Conservation (phyloP, 371 early-diverging fungal genomes). For the Rhizomucor pusillus region DNA sequence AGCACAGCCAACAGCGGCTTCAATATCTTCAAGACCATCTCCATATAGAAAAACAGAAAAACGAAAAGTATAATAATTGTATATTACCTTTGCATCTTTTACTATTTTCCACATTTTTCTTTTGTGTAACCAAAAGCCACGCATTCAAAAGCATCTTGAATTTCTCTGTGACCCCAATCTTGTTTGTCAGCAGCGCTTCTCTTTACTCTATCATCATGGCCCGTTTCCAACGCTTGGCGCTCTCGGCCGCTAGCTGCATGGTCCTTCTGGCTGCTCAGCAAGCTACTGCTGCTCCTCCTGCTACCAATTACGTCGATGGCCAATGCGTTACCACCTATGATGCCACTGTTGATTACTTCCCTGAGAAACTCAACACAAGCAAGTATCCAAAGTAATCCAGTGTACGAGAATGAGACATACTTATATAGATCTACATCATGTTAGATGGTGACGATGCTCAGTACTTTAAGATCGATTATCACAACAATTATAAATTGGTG, state of each 20-base stretch:
- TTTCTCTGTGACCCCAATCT: not conserved
- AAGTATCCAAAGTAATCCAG: constrained; percentile 9
- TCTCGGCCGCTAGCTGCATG: constrained; percentile 4
- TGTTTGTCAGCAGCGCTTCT: constrained; percentile 6
- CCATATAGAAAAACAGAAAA: constrained; percentile 51
- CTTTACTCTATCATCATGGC: constrained; percentile 3
- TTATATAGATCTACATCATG: not conserved
- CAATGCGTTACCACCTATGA: constrained; percentile 42
- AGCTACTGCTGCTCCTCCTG: constrained; percentile 33
- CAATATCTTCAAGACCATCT: constrained; percentile 96
- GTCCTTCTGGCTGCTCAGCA: constrained; percentile 7
- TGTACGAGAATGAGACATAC: too few species aligned
- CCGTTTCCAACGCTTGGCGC: constrained; percentile 6
- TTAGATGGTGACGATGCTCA: constrained; percentile 42
- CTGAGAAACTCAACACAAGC: constrained; percentile 47
- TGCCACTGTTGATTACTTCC: constrained; percentile 54
- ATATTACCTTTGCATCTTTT: too few species aligned
- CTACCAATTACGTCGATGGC: constrained; percentile 25
- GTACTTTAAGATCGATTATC: constrained; percentile 59
- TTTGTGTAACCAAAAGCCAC: constrained; percentile 2
- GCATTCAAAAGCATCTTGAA: not conserved
- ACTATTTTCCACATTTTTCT: not conserved
- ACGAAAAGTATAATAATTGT: too few species aligned
- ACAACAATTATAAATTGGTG: constrained; percentile 64
- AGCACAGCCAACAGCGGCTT: constrained; percentile 89